Conservation (phyloP, 2,329 filamentous ascomycete genomes). For the Cladosporium cucumerinum region DNA sequence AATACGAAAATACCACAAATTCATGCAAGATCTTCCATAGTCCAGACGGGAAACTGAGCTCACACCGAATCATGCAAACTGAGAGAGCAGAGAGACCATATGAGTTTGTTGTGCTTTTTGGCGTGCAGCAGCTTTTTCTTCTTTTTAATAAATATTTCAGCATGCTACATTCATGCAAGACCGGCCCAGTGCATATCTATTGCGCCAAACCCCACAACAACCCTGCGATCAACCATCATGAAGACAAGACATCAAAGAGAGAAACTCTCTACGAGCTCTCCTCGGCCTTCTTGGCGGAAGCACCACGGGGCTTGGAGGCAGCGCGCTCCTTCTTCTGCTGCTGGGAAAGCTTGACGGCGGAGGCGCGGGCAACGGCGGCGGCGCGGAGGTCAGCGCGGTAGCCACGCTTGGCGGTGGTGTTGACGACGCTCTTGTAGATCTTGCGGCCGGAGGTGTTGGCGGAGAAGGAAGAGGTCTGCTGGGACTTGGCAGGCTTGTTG, state of each 20-base stretch:
- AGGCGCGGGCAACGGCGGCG: slow-evolving; percentile 78
- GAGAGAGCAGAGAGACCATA: background rate
- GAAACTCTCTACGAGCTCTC: slow-evolving; percentile 21
- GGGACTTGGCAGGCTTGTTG: slow-evolving; percentile 69
- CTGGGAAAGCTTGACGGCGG: slow-evolving; percentile 71
- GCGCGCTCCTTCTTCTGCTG: slow-evolving; percentile 76
- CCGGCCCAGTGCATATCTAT: slow-evolving; percentile 8
- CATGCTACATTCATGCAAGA: slow-evolving; percentile 16
- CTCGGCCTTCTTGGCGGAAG: slow-evolving; percentile 31
- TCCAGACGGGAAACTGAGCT: background rate
- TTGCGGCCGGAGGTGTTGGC: slow-evolving; percentile 74
- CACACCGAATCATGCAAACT: background rate
- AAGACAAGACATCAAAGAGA: slow-evolving; percentile 6
- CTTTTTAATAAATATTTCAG: slow-evolving; percentile 13
- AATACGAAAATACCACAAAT: background rate
- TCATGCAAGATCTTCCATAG: background rate
- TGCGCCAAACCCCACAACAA: slow-evolving; percentile 12
- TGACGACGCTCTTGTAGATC: slow-evolving; percentile 86
- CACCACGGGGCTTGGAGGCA: slow-evolving; percentile 46
- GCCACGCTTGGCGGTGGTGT: slow-evolving; percentile 73
- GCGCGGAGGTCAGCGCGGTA: slow-evolving; percentile 63
- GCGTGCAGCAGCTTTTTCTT: slow-evolving; percentile 16
- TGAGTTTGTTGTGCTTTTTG: background rate
- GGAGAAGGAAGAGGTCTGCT: slow-evolving; percentile 65
- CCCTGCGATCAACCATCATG: slow-evolving; percentile 1